These are phyloP conservation scores for Eucalyptus virginea DNA, from an alignment of 345 rosid genomes.

Conservation along the genomic window DNA sequence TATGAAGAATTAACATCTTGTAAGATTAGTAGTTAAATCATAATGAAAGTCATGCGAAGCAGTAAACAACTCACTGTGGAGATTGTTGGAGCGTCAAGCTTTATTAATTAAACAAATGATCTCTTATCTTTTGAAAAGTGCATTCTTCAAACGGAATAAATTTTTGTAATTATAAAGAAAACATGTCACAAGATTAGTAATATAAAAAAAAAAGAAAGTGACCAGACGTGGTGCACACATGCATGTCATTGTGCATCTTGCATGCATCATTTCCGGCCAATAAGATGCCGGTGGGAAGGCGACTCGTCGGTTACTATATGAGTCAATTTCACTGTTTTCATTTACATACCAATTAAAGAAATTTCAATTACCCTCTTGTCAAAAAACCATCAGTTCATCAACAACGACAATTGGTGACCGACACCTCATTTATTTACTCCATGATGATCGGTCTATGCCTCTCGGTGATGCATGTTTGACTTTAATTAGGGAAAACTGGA, in stretches of 20 bases:
- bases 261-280: not conserved
- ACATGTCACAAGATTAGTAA: not conserved
- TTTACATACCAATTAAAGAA: not conserved
- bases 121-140: not conserved
- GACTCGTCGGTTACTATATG: fast-evolving
- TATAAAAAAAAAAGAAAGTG: not conserved
- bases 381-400: not conserved
- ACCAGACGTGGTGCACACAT: not conserved
- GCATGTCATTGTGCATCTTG: not conserved
- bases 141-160: not conserved
- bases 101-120: not conserved
- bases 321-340: not conserved
- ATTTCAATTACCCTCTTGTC: not conserved
- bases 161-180: not conserved
- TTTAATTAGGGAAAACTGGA: not conserved
- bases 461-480: not conserved
- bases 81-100: not conserved
- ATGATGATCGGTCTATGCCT: not conserved
- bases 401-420: not conserved
- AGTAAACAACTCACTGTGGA: not conserved
- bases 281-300: not conserved
- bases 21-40: not conserved
- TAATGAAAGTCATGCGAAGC: not conserved
- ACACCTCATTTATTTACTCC: not conserved
- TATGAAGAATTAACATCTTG: not conserved